A percentile compares a stretch with the other conserved stretches of the same genome.
Conservation (phyloP, 148 eudicot species). For the Spergularia marina region DNA sequence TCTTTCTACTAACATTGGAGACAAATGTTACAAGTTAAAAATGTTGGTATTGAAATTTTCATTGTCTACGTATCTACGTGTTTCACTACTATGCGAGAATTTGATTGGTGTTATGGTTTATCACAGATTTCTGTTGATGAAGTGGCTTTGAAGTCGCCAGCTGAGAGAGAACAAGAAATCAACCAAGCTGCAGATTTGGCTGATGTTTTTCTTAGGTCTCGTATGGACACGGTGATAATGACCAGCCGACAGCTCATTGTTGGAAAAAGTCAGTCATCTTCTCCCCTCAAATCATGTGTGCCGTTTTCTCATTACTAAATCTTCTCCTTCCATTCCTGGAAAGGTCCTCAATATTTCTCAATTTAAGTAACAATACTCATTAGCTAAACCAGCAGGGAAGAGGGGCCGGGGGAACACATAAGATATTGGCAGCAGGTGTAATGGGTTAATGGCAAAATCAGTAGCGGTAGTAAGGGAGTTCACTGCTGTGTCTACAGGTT, state of each 20-base stretch:
- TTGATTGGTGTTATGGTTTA: conserved; percentile 22
- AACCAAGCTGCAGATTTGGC: conserved; percentile 67
- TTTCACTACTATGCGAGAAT: background rate
- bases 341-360: no score
- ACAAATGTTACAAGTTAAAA: background rate
- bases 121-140: conserved; percentile 77
- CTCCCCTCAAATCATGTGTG: background rate
- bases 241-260: conserved; percentile 83
- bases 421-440: no score
- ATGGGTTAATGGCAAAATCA: no score
- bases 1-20: background rate
- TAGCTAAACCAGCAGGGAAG: no score
- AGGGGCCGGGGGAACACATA: no score
- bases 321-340: background rate
- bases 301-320: conserved; percentile 2
- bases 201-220: conserved; percentile 56
- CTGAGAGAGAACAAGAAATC: conserved; percentile 86
- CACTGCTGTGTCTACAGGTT: background rate
- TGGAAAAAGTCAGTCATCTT: conserved; percentile 67
- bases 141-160: conserved; percentile 79
- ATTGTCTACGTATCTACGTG: background rate
- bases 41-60: background rate
- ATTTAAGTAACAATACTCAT: no score
- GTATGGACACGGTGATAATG: conserved; percentile 80
- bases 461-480: no score